phyloP scores from a whole-genome alignment of 2,329 filamentous ascomycete genomes.

The Didymosphaeria variabile region DNA sequence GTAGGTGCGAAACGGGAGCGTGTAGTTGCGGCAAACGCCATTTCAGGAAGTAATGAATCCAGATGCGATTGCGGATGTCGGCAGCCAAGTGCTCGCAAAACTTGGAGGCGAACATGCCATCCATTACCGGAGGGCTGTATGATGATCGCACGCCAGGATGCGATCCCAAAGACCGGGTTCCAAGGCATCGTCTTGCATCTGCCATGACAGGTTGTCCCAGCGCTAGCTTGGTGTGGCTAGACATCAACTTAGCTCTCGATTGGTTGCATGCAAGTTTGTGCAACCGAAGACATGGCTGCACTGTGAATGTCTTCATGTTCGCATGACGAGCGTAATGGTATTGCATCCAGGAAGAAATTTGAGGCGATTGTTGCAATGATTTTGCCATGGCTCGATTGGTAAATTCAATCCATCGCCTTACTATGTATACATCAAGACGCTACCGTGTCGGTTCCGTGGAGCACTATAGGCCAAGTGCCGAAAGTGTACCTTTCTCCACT shows the following conservation, averaged over 20 bases:
- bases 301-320: not conserved
- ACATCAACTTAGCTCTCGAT: not conserved
- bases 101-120: not conserved
- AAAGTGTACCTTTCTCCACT: slow-evolving; percentile 4
- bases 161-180: not conserved
- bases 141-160: not conserved
- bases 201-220: not conserved
- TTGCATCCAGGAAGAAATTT: too few relatives aligned
- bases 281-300: not conserved
- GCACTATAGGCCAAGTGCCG: not conserved
- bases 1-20: not conserved
- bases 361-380: not conserved
- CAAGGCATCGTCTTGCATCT: not conserved
- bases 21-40: not conserved
- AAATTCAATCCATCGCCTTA: not conserved
- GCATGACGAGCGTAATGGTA: not conserved
- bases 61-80: not conserved
- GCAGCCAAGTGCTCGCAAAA: not conserved
- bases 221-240: not conserved
- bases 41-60: not conserved
- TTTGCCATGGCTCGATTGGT: not conserved
- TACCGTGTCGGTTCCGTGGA: not conserved
- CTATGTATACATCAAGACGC: not conserved
- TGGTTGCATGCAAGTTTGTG: slow-evolving; percentile 1
- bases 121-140: not conserved